Base-by-base conservation (phyloP, 345 rosid genomes). In the Brassica rapa region DNA sequence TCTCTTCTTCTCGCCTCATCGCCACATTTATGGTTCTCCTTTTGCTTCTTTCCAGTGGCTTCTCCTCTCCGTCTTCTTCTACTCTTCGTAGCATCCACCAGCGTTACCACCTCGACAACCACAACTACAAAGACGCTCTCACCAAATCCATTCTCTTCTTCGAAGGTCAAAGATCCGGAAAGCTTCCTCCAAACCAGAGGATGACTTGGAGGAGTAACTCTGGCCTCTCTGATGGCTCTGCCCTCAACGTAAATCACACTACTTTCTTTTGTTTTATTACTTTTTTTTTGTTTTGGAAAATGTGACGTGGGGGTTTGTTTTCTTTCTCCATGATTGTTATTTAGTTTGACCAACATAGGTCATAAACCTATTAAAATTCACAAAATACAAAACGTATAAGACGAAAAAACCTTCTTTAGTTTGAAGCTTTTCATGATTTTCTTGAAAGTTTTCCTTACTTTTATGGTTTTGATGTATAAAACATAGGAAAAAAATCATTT, bases 111-210 rank as follows among this genome's bases (percentile, higher is more conserved):
- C 64, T 82, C 49, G 83, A 93, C 37, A 78, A 56, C 77, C 91
- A 90, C 46, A 88, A 95, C 77, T 95, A 91, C 82, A 84, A 85
- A 82, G 94, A 89, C 43, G 99, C 99, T 56, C 93, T 95, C 59
- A 76, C 92, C 66, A 93, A 88, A 68, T 93, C 97, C 57, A 89
- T 95, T 81, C 86, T 93, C 60, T 95, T 86, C 82, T 93, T 88
- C 60, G 97, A 92, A 85, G 97, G 98, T 41, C 98, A 92, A 75
- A 87, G 96, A 67, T 92, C 98, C 0, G 98, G 99, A 41, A 87
- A 49, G 80, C 88, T 95, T 73, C 99, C 99, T 0, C 19, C 83
- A 14, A 85, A 83, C 87, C 98, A 95, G 83, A 85, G 96, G 79
- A 60, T 88, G 71, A 74, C 89, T 46, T 95, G 99, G 98, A 87